Evolutionary conservation across 805 yeast species (phyloP).

Genomic region (Teunomyces gatunensis): DNA sequence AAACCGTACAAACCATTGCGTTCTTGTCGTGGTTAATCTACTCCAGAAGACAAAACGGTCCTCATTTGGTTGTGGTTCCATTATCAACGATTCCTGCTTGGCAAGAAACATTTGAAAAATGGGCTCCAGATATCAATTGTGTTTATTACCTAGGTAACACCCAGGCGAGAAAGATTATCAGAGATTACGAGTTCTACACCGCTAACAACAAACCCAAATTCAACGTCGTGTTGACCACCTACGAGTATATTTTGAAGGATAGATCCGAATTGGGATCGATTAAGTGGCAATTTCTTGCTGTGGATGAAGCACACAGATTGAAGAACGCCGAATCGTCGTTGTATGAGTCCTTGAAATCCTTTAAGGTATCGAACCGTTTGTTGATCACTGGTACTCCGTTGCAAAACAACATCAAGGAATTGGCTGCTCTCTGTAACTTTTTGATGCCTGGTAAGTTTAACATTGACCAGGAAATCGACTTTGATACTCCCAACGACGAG

Average conservation of each 20-base stretch:
- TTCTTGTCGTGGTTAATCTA: slow-evolving; percentile 92
- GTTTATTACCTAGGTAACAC: slow-evolving; percentile 92
- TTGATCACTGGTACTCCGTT: slow-evolving; percentile 97
- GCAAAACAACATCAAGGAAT: slow-evolving; percentile 91
- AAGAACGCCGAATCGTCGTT: slow-evolving; percentile 92
- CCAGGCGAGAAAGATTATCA: slow-evolving; percentile 73
- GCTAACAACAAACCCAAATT: slow-evolving; percentile 75
- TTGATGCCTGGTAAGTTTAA: slow-evolving; percentile 91
- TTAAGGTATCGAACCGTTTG: slow-evolving; percentile 79
- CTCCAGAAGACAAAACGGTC: slow-evolving; percentile 96
- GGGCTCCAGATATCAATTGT: slow-evolving; percentile 97
- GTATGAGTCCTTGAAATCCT: slow-evolving; percentile 81
- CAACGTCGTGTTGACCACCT: slow-evolving; percentile 89
- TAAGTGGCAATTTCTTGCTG: slow-evolving; percentile 95
- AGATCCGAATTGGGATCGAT: slow-evolving; percentile 73
- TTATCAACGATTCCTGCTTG: slow-evolving; percentile 95
- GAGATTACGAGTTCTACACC: slow-evolving; percentile 79
- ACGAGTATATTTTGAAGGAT: slow-evolving; percentile 94
- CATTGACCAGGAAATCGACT: slow-evolving; percentile 93
- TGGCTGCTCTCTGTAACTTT: slow-evolving; percentile 92
- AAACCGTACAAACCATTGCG: slow-evolving; percentile 94
- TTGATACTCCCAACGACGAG: slow-evolving; percentile 80
- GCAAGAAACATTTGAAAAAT: slow-evolving; percentile 97
- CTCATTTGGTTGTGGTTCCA: slow-evolving; percentile 95
- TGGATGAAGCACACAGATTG: slow-evolving; percentile 96